phyloP scores from a whole-genome alignment of 495 filamentous ascomycete genomes.

The Choiromyces venosus region DNA sequence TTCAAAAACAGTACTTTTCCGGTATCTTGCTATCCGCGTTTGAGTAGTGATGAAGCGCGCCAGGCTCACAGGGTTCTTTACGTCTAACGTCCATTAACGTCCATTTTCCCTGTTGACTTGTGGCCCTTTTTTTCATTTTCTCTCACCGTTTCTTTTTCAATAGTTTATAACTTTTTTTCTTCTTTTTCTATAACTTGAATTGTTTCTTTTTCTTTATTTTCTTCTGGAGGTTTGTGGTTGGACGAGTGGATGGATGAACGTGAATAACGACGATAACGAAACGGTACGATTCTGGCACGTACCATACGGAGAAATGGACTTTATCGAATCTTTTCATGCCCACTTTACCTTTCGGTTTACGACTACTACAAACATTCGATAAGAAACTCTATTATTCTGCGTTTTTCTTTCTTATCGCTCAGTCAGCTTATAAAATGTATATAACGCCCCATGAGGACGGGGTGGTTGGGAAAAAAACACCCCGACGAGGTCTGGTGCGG shows the following conservation, averaged over 20 bases:
- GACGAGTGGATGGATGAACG: background rate
- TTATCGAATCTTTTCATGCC: too few relatives aligned
- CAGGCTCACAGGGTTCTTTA: constrained; percentile 3
- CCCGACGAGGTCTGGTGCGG: too few relatives aligned
- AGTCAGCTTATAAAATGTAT: constrained; percentile 1
- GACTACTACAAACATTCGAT: too few relatives aligned
- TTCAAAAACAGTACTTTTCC: constrained; percentile 41
- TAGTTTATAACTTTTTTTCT: constrained; percentile 10
- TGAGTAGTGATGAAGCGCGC: constrained; percentile 25
- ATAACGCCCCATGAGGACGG: too few relatives aligned
- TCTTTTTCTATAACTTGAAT: background rate
- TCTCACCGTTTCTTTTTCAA: constrained; percentile 30
- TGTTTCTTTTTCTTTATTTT: background rate
- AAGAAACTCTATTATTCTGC: background rate
- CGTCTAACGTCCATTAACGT: too few relatives aligned
- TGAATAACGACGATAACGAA: too few relatives aligned
- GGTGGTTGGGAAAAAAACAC: background rate
- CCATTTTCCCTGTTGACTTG: constrained; percentile 14
- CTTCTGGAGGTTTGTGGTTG: background rate
- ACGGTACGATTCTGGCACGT: too few relatives aligned
- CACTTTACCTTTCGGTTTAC: too few relatives aligned
- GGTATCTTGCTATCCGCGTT: constrained; percentile 41
- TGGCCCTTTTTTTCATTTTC: constrained; percentile 30
- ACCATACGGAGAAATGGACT: too few relatives aligned
- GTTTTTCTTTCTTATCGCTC: background rate